Evolutionary conservation across 306 rosid genomes (phyloP), one percentile per base, ranked within the genome.

Genomic region (Quercus wislizeni): DNA sequence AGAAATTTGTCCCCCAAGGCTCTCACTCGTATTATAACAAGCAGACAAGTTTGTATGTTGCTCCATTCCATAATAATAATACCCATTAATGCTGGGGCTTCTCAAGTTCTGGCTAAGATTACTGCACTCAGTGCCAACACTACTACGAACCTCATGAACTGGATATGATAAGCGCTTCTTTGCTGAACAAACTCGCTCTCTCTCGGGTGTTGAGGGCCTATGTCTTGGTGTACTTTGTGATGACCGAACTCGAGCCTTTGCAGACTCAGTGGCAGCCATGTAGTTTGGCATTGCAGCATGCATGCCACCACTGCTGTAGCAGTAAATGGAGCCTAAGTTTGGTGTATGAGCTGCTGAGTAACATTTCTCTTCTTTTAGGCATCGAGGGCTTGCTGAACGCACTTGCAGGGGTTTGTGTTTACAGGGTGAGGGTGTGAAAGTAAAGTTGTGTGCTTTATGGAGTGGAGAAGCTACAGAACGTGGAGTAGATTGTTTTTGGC

Each of bases 221-320:
- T 69, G 78, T 68, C 75, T 63, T 0, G 81, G 78, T 9, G 81
- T n/a, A 5, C 78, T 75, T 1, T 74, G 76, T 43, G 81, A 65
- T 9, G 81, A 65, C 6, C 83, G 81, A 46, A 72, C 74, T 74
- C 82, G 74, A 1, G 86, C 83, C 83, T 75, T 83, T 54, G 86
- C 77, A 8, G 86, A 79, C 69, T 83, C 80, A 7, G 86, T 83
- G 19, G 83, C 75, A 23, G 78, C 81, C 86, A 83, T 83, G 78
- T 83, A 83, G 55, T 79, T 79, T 41, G 46, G 46, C 46, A 41
- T 41, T 41, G 11, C 78, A 54, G 13, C 1, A n/a, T 71, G 51
- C 11, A 76, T 61, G 61, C 12, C 68, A 21, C 56, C n/a, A 6
- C 71, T 46, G 17, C 57, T 14, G 63, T 52, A 68, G 58, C 57